Conservation (phyloP, 805 yeast genomes). For the Spathaspora arborariae region DNA sequence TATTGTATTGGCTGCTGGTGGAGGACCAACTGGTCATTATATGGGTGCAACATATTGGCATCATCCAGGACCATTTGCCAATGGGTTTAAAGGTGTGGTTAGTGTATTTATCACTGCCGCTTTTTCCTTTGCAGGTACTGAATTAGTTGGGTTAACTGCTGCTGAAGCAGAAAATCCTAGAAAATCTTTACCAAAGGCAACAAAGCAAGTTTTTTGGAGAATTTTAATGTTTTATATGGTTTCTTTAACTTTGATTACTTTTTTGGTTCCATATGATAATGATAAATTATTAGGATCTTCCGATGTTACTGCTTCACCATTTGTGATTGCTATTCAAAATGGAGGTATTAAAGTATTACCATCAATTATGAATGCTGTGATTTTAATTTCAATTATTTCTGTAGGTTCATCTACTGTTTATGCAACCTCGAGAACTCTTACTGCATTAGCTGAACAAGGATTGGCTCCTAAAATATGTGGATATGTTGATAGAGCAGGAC, state of each 20-base stretch:
- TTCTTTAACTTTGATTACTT: slow-evolving; percentile 51
- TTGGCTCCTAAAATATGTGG: slow-evolving; percentile 58
- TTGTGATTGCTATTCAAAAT: slow-evolving; percentile 65
- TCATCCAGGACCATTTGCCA: slow-evolving; percentile 65
- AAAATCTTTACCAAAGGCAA: slow-evolving; percentile 63
- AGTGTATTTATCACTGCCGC: slow-evolving; percentile 76
- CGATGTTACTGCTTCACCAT: slow-evolving; percentile 70
- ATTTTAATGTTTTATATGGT: slow-evolving; percentile 66
- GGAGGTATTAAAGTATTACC: slow-evolving; percentile 69
- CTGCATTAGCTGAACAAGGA: slow-evolving; percentile 63
- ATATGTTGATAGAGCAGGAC: slow-evolving; percentile 72
- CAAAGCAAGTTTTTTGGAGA: slow-evolving; percentile 83
- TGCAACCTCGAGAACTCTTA: slow-evolving; percentile 66
- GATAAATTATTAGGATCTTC: slow-evolving; percentile 44
- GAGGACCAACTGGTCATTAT: slow-evolving; percentile 51
- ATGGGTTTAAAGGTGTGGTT: slow-evolving; percentile 66
- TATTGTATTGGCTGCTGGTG: slow-evolving; percentile 52
- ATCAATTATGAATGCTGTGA: slow-evolving; percentile 66
- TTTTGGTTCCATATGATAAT: slow-evolving; percentile 68
- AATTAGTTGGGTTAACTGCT: slow-evolving; percentile 69
- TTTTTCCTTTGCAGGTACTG: slow-evolving; percentile 73
- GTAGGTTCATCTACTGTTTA: slow-evolving; percentile 73
- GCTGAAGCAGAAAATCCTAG: slow-evolving; percentile 74
- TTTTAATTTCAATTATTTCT: slow-evolving; percentile 63
- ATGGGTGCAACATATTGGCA: slow-evolving; percentile 59